Conservation (phyloP, 345 rosid genomes). For the Sonneratia caseolaris region DNA sequence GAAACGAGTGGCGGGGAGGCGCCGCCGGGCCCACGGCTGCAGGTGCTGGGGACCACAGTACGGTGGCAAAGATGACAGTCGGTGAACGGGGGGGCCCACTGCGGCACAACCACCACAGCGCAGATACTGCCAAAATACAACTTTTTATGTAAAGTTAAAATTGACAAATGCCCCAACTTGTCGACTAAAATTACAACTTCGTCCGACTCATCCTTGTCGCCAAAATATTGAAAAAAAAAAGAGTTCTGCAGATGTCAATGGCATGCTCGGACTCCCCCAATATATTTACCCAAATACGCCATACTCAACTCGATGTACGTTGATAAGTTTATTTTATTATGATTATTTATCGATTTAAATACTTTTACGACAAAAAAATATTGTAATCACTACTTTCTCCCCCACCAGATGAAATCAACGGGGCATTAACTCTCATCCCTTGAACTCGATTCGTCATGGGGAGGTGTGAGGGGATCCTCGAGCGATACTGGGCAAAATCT, state of each 20-base stretch:
- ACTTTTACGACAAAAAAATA: too few species aligned
- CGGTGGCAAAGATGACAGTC: neutral
- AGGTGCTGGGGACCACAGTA: neutral
- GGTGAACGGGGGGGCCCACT: neutral
- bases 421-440: too few species aligned
- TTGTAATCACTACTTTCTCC: too few species aligned
- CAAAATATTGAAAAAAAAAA: neutral
- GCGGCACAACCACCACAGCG: neutral
- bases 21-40: neutral
- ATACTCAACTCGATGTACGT: neutral
- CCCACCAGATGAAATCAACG: too few species aligned
- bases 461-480: too few species aligned
- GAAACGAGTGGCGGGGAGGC: neutral
- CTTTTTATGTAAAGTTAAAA: neutral
- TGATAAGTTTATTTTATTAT: too few species aligned
- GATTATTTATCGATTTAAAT: too few species aligned
- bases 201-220: neutral
- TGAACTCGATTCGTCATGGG: too few species aligned
- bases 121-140: constrained; percentile 3
- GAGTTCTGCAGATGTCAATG: neutral
- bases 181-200: neutral
- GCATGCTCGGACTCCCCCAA: neutral
- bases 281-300: neutral
- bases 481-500: too few species aligned
- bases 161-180: neutral